phyloP scores from a whole-genome alignment of 2,329 filamentous ascomycete species.

The Aspergillus transmontanensis region DNA sequence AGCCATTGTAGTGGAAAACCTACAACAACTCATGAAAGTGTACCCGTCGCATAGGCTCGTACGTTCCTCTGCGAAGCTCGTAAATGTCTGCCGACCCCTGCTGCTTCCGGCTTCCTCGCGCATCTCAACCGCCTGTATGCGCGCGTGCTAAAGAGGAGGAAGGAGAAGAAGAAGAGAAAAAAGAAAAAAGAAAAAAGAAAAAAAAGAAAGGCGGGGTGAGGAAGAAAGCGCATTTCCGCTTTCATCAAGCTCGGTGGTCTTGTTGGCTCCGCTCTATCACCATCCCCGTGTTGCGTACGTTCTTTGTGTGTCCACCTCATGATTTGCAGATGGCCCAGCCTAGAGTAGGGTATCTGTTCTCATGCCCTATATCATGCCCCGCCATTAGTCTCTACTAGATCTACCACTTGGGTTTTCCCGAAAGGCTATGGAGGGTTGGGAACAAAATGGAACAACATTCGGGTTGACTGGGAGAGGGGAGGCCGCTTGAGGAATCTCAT shows the following conservation, averaged over 20 bases:
- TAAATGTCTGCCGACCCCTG: conserved; percentile 79
- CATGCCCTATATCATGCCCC: conserved; percentile 76
- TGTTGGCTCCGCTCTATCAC: conserved; percentile 30
- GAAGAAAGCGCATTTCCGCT: conserved; percentile 28
- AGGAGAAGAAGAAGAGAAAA: neutral
- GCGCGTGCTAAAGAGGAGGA: conserved; percentile 28
- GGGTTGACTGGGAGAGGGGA: conserved; percentile 66
- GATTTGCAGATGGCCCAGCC: conserved; percentile 55
- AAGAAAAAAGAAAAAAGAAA: neutral
- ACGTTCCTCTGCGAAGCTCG: conserved; percentile 77
- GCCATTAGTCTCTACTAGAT: conserved; percentile 86
- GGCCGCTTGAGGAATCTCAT: conserved; percentile 95
- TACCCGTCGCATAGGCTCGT: conserved; percentile 88
- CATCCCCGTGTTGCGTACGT: conserved; percentile 29
- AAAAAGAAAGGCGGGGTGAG: neutral
- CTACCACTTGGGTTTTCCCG: conserved; percentile 80
- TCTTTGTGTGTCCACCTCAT: conserved; percentile 38
- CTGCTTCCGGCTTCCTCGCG: conserved; percentile 78
- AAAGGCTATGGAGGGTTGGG: conserved; percentile 80
- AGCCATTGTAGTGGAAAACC: conserved; percentile 87
- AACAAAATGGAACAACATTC: conserved; percentile 82
- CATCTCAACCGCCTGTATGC: conserved; percentile 77
- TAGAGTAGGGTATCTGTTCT: conserved; percentile 78
- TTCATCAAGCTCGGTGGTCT: conserved; percentile 52
- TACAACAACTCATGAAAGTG: conserved; percentile 77